phyloP scores from a whole-genome alignment of 495 filamentous ascomycete species.

The Geoglossum glabrum region DNA sequence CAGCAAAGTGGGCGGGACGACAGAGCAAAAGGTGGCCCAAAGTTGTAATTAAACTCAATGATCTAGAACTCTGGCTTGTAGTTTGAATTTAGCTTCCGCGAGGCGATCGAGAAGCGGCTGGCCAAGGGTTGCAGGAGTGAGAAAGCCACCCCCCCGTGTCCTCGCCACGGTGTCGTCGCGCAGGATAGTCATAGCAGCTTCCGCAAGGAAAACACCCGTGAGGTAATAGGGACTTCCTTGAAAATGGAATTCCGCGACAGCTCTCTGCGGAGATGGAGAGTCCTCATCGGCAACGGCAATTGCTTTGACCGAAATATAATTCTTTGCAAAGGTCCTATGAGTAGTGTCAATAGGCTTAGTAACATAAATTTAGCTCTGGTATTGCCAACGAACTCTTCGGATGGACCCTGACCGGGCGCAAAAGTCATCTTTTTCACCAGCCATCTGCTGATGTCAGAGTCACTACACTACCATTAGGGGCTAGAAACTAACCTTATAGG shows the following conservation, averaged over 20 bases:
- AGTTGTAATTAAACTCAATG: not conserved
- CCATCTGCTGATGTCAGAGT: constrained; percentile 18
- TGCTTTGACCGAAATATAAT: constrained; percentile 40
- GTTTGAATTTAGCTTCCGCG: constrained; percentile 37
- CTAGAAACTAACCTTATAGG: constrained; percentile 17
- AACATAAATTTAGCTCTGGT: constrained; percentile 18
- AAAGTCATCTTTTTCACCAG: constrained; percentile 32
- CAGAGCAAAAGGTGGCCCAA: not conserved
- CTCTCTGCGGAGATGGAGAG: constrained; percentile 18
- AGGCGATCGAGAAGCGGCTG: constrained; percentile 56
- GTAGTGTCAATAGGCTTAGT: constrained; percentile 1
- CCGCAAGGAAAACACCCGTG: constrained; percentile 44
- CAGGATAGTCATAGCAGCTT: constrained; percentile 53
- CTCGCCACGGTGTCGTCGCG: constrained; percentile 36
- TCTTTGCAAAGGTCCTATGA: constrained; percentile 9
- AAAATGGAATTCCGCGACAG: constrained; percentile 35
- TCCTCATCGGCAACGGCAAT: constrained; percentile 40
- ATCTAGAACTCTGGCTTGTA: constrained; percentile 24
- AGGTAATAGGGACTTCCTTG: constrained; percentile 46
- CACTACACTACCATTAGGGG: not conserved
- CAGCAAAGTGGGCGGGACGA: not conserved
- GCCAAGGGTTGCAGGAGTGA: constrained; percentile 70
- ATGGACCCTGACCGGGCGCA: constrained; percentile 48
- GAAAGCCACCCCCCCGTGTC: constrained; percentile 44
- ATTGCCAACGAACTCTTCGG: constrained; percentile 28